Conservation (phyloP, 768 basidiomycete species). For the Lactarius tabidus region DNA sequence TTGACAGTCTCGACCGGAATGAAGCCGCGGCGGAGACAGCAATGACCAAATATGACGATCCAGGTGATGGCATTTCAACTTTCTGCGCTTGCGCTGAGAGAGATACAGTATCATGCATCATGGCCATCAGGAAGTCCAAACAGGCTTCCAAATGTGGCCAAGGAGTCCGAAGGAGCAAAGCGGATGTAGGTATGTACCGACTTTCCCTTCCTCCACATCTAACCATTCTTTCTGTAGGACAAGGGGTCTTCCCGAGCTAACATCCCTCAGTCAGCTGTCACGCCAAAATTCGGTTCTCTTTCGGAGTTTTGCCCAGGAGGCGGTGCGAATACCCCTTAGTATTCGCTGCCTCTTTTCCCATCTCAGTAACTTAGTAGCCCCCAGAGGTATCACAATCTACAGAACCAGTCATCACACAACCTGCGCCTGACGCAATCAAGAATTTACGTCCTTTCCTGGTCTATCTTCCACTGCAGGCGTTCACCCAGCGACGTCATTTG, state of each 20-base stretch:
- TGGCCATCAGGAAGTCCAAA: conserved; percentile 39
- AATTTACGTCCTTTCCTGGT: conserved; percentile 24
- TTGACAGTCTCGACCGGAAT: conserved; percentile 33
- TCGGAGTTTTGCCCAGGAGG: conserved; percentile 45
- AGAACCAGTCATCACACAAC: conserved; percentile 21
- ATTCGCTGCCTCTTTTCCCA: conserved; percentile 39
- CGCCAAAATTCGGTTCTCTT: conserved; percentile 50
- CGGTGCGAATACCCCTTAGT: conserved; percentile 33
- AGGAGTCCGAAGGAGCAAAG: conserved; percentile 48
- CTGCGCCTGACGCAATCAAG: conserved; percentile 25
- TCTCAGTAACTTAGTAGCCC: too few relatives aligned
- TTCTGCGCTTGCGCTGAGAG: neutral
- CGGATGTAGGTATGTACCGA: conserved; percentile 49
- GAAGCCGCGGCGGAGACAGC: conserved; percentile 71
- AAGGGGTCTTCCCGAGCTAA: too few relatives aligned
- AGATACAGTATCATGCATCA: neutral
- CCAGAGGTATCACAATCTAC: conserved; percentile 23
- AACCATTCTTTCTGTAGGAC: conserved; percentile 36
- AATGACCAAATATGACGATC: conserved; percentile 58
- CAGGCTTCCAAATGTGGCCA: conserved; percentile 54
- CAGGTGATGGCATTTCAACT: conserved; percentile 31
- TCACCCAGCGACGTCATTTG: conserved; percentile 13
- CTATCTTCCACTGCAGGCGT: conserved; percentile 12
- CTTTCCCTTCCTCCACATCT: neutral
- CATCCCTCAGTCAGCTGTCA: conserved; percentile 26